Evolutionary conservation across 1,139 yeast genomes (phyloP).

Genomic region (Scheffersomyces insectosa): DNA sequence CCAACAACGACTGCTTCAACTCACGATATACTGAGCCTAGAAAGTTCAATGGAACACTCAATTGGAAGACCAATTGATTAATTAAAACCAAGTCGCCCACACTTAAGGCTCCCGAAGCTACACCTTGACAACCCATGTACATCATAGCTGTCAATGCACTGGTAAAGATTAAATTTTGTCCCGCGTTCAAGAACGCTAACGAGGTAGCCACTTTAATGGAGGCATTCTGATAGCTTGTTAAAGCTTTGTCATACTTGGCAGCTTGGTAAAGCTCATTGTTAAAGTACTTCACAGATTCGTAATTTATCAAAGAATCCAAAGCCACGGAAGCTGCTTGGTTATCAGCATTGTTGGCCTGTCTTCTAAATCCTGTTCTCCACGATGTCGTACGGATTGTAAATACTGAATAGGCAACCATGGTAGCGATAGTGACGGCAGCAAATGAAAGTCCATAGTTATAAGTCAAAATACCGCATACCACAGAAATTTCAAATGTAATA

Average conservation of each 20-base stretch:
- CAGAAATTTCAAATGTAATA: slow-evolving; percentile 83
- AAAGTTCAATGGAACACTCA: slow-evolving; percentile 91
- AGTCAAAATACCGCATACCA: slow-evolving; percentile 91
- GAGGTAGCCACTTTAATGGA: slow-evolving; percentile 91
- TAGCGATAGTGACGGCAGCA: slow-evolving; percentile 84
- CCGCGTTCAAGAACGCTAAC: slow-evolving; percentile 83
- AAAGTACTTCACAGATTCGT: slow-evolving; percentile 92
- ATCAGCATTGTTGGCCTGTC: slow-evolving; percentile 92
- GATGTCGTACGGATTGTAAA: slow-evolving; percentile 93
- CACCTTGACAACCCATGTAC: slow-evolving; percentile 98
- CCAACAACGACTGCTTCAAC: slow-evolving; percentile 84
- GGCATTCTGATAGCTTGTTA: slow-evolving; percentile 74
- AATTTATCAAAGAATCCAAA: slow-evolving; percentile 88
- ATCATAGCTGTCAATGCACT: slow-evolving; percentile 93
- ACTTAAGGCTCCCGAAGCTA: slow-evolving; percentile 73
- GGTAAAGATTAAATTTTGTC: slow-evolving; percentile 90
- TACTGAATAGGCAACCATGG: slow-evolving; percentile 83
- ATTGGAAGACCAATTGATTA: slow-evolving; percentile 93
- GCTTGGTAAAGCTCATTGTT: slow-evolving; percentile 85
- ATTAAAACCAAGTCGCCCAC: slow-evolving; percentile 97
- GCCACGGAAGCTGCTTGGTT: slow-evolving; percentile 94
- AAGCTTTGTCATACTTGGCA: slow-evolving; percentile 74
- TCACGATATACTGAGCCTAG: slow-evolving; percentile 95
- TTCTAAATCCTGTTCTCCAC: slow-evolving; percentile 92
- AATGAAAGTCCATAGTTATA: slow-evolving; percentile 88